Base-by-base conservation (phyloP, 23 red algal species). In the Gracilaria domingensis region DNA sequence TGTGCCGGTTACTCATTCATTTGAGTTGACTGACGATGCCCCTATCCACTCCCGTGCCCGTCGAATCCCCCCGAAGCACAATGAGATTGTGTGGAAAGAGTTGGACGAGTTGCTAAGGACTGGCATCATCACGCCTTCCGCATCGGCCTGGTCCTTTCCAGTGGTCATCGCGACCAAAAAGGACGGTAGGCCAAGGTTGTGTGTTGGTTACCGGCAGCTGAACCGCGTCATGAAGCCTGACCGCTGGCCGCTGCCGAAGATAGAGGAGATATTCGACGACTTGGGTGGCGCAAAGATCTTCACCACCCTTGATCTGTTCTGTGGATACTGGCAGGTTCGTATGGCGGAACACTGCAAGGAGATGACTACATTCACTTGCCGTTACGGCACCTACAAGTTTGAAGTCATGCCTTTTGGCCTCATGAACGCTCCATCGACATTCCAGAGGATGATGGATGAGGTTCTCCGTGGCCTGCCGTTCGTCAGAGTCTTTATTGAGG, bases 291-390 rank as follows among this genome's bases (percentile, higher is more conserved):
- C 37, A 21, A 23, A 37, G 0, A 11, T 81, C 33, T 81, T 81
- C 56, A 83, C 35, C 16, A 83, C 80, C 14, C 80, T 65, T 83
- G n/a, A n/a, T n/a, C n/a, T n/a, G n/a, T n/a, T n/a, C n/a, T n/a
- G n/a, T n/a, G n/a, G n/a, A n/a, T n/a, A 83, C 18, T 64, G 80
- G 50, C 49, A 83, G 23, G n/a, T 83, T 7, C 0, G 0, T 9
- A 83, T 13, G 49, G 28, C 50, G 23, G 80, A 83, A 13, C 12
- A 34, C 4, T 83, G 55, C 50, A 83, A 83, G n/a, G 80, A 83
- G 57, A 62, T 83, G 80, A 65, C 80, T 8, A 83, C 53, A 21
- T 83, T 83, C 2, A 40, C 49, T 0, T 62, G 17, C 18, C n/a
- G 58, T 11, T 83, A 59, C 23, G 80, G 80, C 7, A 83, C 80